Base-by-base conservation (phyloP, 2,329 filamentous ascomycete genomes). In the Beauveria rudraprayagi region DNA sequence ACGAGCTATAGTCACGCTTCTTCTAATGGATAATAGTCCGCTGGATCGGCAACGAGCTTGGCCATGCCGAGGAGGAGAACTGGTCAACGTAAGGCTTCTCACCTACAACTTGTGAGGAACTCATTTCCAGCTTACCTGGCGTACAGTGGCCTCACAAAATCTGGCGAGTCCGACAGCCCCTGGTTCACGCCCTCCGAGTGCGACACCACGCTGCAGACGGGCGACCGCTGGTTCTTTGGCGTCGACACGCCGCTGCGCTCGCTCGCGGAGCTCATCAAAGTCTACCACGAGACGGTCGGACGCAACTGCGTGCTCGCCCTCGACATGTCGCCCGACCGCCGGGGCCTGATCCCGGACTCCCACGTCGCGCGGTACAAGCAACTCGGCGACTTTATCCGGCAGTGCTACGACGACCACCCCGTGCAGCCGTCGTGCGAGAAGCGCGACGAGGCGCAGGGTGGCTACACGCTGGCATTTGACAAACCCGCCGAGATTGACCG, bases 171-270 rank as follows among this genome's bases (percentile, higher is more conserved):
- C 6, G 64, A 63, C 19, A 68, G 67, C 48, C 62, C 65, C 5
- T 66, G 61, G 14, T 69, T 68, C 48, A 62, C 58, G 11, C 67
- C 67, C 10, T 57, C 67, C 6, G 67, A 66, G 40, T 69, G 67
- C 54, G 67, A 68, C 56, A 69, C 67, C 0, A 67, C 67, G 0
- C 56, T 69, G 5, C 67, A 69, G 56, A 64, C 65, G 2, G 41
- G 63, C 3, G 64, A 63, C 51, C 65, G 67, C 30, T 69, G 67
- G 67, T 69, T 69, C 62, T 68, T 63, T 44, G 67, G 67, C 4
- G 58, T 64, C 19, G 51, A 63, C n/a, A 63, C 66, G 30, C 64
- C 67, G 5, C 54, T 68, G 16, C 63, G 66, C 14, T 62, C 65
- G 24, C 59, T 68, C 37, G 43, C 60, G 2, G 67, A 67, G 56